phyloP scores from a whole-genome alignment of 352 stramenopile genomes.

The Phytopythium aichiense region DNA sequence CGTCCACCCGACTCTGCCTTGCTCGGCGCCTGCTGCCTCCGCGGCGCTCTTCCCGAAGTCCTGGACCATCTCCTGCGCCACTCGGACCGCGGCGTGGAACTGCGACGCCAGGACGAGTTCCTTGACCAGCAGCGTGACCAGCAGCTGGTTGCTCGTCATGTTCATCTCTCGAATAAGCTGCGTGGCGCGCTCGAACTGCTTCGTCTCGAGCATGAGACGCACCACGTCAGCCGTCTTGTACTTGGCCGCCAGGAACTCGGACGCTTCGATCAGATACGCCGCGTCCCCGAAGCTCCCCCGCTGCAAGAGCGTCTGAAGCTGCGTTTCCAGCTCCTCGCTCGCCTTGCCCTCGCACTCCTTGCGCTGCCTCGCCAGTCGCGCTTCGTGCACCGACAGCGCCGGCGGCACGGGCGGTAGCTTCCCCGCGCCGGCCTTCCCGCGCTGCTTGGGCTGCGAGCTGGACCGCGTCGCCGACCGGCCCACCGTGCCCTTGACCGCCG shows the following conservation, averaged over 20 bases:
- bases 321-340: constrained; percentile 43
- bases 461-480: constrained; percentile 18
- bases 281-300: constrained; percentile 47
- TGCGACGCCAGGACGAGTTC: constrained; percentile 61
- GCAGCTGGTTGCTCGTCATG: constrained; percentile 58
- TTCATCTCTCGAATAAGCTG: constrained; percentile 77
- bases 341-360: constrained; percentile 26
- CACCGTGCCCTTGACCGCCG: constrained; percentile 3
- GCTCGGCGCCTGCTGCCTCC: constrained; percentile 11
- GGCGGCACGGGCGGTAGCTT: constrained; percentile 11
- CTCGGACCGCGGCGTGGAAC: constrained; percentile 66
- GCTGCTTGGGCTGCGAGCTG: constrained; percentile 52
- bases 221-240: constrained; percentile 81
- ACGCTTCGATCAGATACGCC: constrained; percentile 63
- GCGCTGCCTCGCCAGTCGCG: constrained; percentile 30
- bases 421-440: constrained; percentile 17
- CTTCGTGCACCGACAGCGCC: constrained; percentile 19
- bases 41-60: constrained; percentile 52
- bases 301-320: constrained; percentile 55
- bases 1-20: constrained; percentile 51
- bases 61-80: constrained; percentile 77
- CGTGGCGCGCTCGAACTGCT: constrained; percentile 55
- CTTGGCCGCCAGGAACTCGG: constrained; percentile 40
- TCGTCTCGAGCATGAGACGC: constrained; percentile 65
- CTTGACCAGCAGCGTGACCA: constrained; percentile 81